Evolutionary conservation across 306 rosid genomes (phyloP).

Genomic region (Vigna hirtella): DNA sequence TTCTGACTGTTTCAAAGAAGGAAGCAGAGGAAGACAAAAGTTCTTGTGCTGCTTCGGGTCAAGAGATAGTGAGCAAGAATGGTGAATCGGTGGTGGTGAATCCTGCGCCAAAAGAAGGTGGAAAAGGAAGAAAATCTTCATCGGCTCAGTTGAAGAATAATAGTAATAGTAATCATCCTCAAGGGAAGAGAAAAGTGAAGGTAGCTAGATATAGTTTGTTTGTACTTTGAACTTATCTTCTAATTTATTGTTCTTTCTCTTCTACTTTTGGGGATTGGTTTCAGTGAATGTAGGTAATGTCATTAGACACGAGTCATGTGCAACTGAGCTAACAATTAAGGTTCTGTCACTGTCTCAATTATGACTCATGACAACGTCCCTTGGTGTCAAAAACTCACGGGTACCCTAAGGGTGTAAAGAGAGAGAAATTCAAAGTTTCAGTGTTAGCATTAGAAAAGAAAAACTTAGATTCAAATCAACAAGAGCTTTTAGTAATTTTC

Average conservation of each 20-base stretch:
- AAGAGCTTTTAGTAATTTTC: not conserved
- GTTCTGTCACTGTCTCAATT: slow-evolving; percentile 45
- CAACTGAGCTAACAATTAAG: slow-evolving; percentile 21
- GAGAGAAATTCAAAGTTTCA: not conserved
- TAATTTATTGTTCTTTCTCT: not conserved
- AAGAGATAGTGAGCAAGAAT: slow-evolving; percentile 56
- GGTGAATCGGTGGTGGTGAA: slow-evolving; percentile 42
- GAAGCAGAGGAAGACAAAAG: slow-evolving; percentile 52
- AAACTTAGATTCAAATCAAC: not conserved
- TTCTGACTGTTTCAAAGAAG: not conserved
- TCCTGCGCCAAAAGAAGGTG: slow-evolving; percentile 39
- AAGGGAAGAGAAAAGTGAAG: slow-evolving; percentile 89
- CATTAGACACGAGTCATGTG: slow-evolving; percentile 8
- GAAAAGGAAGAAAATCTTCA: slow-evolving; percentile 65
- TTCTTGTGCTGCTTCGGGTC: slow-evolving; percentile 31
- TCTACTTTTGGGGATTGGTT: not conserved
- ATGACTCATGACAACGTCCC: slow-evolving; percentile 24
- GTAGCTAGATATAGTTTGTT: slow-evolving; percentile 40
- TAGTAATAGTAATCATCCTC: slow-evolving; percentile 45
- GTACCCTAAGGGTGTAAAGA: slow-evolving; percentile 23
- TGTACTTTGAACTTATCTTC: not conserved
- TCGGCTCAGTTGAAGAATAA: slow-evolving; percentile 59
- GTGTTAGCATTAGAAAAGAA: not conserved
- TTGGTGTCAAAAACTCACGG: slow-evolving; percentile 52
- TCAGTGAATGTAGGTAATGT: not conserved